Evolutionary conservation across 78 protist genomes (phyloP).

Genomic region (Salpingoeca rosetta): DNA sequence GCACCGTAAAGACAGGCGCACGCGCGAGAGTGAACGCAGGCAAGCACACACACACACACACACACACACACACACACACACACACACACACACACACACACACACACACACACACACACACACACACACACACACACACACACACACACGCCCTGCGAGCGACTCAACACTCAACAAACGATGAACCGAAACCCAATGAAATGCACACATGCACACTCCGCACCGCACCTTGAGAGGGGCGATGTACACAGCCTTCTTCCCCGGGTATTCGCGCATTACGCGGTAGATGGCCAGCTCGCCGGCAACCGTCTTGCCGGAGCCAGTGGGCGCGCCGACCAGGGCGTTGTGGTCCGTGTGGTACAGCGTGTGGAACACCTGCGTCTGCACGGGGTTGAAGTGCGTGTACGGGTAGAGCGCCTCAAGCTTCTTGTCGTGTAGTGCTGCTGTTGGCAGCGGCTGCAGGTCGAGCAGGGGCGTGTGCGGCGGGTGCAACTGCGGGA

Average conservation of each 20-base stretch:
- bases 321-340: slow-evolving; percentile 98
- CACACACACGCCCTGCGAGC: no score
- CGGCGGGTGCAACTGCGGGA: slow-evolving; percentile 79
- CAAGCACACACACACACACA: no score
- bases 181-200: no score
- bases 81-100: no score
- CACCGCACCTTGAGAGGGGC: slow-evolving; percentile 93
- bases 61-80: no score
- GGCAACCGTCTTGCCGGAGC: slow-evolving; percentile 92
- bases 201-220: no score
- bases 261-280: slow-evolving; percentile 37
- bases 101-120: no score
- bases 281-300: slow-evolving; percentile 95
- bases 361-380: slow-evolving; percentile 84
- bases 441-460: slow-evolving; percentile 78
- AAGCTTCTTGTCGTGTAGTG: slow-evolving; percentile 33
- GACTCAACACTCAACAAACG: no score
- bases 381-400: slow-evolving; percentile 98
- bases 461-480: slow-evolving; percentile 88
- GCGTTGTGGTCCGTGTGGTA: slow-evolving; percentile 91
- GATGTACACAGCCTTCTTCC: slow-evolving; percentile 82
- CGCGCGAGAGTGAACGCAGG: no score
- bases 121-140: no score
- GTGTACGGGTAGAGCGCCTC: slow-evolving; percentile 63
- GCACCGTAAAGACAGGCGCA: no score